Evolutionary conservation across 1,284 basidiomycete species (phyloP).

Genomic region (Veloboletus limbatus): DNA sequence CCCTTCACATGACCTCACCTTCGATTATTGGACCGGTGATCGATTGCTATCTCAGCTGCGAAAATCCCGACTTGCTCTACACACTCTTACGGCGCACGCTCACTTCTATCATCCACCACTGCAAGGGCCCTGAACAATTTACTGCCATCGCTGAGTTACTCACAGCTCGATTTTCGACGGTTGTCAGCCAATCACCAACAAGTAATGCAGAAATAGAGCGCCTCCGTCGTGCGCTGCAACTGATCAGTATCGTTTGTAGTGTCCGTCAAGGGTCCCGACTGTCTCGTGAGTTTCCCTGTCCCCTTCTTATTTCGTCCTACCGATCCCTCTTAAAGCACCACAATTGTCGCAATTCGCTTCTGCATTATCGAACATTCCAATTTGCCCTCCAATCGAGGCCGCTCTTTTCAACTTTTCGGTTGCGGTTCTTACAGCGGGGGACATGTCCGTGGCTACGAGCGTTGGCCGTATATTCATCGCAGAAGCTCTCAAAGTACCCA

Average conservation of each 20-base stretch:
- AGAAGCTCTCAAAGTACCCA: constrained; percentile 37
- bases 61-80: constrained; percentile 44
- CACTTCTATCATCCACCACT: constrained; percentile 81
- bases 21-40: constrained; percentile 61
- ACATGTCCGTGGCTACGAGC: constrained; percentile 63
- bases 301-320: neutral
- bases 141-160: constrained; percentile 56
- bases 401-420: constrained; percentile 50
- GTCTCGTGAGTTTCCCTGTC: constrained; percentile 42
- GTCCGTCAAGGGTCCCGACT: constrained; percentile 67
- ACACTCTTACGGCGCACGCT: constrained; percentile 66
- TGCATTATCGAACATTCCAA: constrained; percentile 40
- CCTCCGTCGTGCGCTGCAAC: constrained; percentile 42
- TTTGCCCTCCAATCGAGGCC: constrained; percentile 37
- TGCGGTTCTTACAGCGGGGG: constrained; percentile 54
- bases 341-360: constrained; percentile 49
- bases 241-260: constrained; percentile 51
- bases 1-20: constrained; percentile 73
- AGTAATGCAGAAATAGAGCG: constrained; percentile 25
- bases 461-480: constrained; percentile 60
- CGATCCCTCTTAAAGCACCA: constrained; percentile 35
- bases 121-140: constrained; percentile 65
- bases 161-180: constrained; percentile 33
- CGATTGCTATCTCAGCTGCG: constrained; percentile 46
- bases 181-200: constrained; percentile 11